phyloP scores from a whole-genome alignment of 2,329 filamentous ascomycete genomes.

The Plenodomus biglobosus region DNA sequence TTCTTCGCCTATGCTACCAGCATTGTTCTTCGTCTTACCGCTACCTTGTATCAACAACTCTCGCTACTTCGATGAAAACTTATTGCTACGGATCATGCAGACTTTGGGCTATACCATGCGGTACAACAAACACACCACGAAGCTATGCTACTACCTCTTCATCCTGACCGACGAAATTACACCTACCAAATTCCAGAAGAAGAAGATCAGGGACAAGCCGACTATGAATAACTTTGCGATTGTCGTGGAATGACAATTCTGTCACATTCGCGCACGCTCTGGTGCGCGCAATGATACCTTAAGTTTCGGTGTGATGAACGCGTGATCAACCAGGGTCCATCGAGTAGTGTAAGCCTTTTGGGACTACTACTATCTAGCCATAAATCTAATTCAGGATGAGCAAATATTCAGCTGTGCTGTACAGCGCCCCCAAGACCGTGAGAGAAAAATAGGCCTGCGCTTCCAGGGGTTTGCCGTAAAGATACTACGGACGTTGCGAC shows the following conservation, averaged over 20 bases:
- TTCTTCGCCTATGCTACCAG: slow-evolving; percentile 50
- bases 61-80: slow-evolving; percentile 76
- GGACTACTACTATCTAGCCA: too few species aligned
- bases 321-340: too few species aligned
- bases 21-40: slow-evolving; percentile 85
- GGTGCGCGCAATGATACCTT: neutral
- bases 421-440: too few species aligned
- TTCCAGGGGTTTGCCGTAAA: too few species aligned
- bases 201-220: slow-evolving; percentile 72
- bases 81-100: slow-evolving; percentile 71
- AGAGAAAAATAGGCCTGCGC: too few species aligned
- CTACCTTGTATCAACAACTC: slow-evolving; percentile 88
- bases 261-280: neutral
- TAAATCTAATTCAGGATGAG: too few species aligned
- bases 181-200: slow-evolving; percentile 63
- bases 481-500: too few species aligned
- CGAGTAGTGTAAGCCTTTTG: too few species aligned
- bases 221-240: slow-evolving; percentile 91
- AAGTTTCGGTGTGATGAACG: neutral
- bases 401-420: too few species aligned
- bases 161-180: slow-evolving; percentile 48
- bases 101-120: slow-evolving; percentile 70
- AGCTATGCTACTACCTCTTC: slow-evolving; percentile 92
- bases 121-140: slow-evolving; percentile 72
- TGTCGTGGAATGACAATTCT: slow-evolving; percentile 53